Evolutionary conservation across 139 green algal species (phyloP), one percentile per base, ranked within the genome.

Genomic region (Auxenochlorella pyrenoidosa): DNA sequence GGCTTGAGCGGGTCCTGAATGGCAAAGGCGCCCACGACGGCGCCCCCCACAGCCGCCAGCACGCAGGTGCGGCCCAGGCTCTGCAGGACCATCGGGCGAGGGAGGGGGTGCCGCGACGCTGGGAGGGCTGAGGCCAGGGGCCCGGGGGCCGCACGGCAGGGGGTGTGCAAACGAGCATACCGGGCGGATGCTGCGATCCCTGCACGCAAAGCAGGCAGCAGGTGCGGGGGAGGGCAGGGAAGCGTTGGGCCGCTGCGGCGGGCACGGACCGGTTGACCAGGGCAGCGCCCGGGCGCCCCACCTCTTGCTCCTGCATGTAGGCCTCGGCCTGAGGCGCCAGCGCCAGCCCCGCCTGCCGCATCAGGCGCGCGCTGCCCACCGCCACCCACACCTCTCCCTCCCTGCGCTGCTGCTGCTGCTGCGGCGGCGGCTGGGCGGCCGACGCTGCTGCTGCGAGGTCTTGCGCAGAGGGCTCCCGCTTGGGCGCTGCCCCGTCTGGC

Each of bases 1-100:
- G 95, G 94, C 89, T 98, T 99, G 38, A 99, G 72, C 4, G 95
- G 94, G 90, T 99, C 97, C 4, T 92, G 87, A 32, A 99, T 88
- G 24, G 92, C 91, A 34, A 99, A 75, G 28, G 91, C 86, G 2
- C 90, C 95, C 21, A 88, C 89, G 1, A 95, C 18, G 38, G 21
- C 51, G 26, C 91, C 91, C n/a, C 91, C 91, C 30, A 95, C 60
- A 10, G 92, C 93, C 40, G 94, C 92, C 40, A 96, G 60, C 60
- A 98, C 92, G 60, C 86, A 90, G 15, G 95, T 98, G 38, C 92
- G 83, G 0, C 92, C 96, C n/a, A 85, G 40, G 32, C 54, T 83
- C 90, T 86, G 81, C 81, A 19, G 32, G 24, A 28, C 38, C n/a
- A 12, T 36, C 8, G 72, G n/a, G 47, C 6, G 30, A 41, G 15